A percentile compares a stretch with the other conserved stretches of the same genome.
Evolutionary conservation across 257 asterid species (phyloP).

Genomic region (Nicotiana attenuata): DNA sequence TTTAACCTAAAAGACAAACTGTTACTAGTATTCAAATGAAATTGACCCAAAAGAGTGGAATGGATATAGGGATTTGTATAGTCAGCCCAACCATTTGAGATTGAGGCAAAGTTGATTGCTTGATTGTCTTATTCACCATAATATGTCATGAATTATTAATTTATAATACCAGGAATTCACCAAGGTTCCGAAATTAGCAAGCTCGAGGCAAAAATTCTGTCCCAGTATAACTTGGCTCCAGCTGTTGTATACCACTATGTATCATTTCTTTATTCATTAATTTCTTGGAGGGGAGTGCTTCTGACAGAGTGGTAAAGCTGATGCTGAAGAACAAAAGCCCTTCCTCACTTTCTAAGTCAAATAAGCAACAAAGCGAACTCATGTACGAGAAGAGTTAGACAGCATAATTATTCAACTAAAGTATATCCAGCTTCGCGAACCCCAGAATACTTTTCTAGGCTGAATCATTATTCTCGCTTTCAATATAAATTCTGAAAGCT

Average conservation of each 20-base stretch:
- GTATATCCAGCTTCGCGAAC: neutral
- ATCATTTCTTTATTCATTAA: neutral
- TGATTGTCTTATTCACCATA: neutral
- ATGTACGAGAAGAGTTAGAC: neutral
- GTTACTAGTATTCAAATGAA: neutral
- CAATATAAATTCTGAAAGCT: neutral
- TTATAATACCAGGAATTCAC: neutral
- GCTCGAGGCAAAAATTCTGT: neutral
- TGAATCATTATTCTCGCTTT: neutral
- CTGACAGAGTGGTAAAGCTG: neutral
- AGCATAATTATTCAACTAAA: neutral
- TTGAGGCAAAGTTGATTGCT: neutral
- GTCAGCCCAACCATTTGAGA: neutral
- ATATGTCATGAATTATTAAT: neutral
- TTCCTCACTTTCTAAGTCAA: neutral
- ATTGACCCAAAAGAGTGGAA: neutral
- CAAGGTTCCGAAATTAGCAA: neutral
- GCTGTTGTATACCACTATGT: too few relatives aligned
- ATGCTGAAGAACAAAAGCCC: neutral
- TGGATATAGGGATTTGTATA: neutral
- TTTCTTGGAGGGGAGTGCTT: neutral
- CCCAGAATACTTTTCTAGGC: slow-evolving; percentile 5
- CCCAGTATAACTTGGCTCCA: neutral
- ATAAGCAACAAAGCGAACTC: neutral
- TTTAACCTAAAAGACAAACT: neutral